phyloP scores from a whole-genome alignment of 2,329 filamentous ascomycete genomes.

The Hortaea werneckii region DNA sequence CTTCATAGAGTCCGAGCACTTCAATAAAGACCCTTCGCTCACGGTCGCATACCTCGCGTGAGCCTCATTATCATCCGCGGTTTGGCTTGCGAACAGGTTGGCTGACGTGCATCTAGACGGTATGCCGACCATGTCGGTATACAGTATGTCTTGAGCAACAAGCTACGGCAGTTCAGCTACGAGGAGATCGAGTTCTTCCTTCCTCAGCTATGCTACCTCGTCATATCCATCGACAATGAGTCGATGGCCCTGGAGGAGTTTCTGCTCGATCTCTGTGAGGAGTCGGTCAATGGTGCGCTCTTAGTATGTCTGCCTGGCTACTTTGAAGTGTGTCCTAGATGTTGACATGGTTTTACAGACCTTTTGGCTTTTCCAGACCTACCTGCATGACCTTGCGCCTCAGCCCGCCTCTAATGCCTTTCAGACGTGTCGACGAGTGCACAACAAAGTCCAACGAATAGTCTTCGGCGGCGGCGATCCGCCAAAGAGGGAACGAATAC shows the following conservation, averaged over 20 bases:
- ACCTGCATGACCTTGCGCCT: conserved; percentile 67
- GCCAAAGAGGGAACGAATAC: conserved; percentile 62
- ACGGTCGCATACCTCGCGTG: conserved; percentile 82
- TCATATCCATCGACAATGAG: conserved; percentile 82
- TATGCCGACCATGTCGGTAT: conserved; percentile 86
- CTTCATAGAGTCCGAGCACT: conserved; percentile 89
- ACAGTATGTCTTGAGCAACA: conserved; percentile 79
- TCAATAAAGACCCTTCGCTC: conserved; percentile 82
- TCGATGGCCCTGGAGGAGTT: conserved; percentile 87
- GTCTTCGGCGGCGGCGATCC: conserved; percentile 69
- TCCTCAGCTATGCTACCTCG: conserved; percentile 72
- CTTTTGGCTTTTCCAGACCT: conserved; percentile 84
- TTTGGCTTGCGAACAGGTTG: background rate
- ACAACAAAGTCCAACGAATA: conserved; percentile 81
- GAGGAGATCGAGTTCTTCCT: conserved; percentile 91
- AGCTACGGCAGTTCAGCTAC: conserved; percentile 80
- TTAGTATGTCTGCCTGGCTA: conserved; percentile 46
- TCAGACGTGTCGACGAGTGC: conserved; percentile 71
- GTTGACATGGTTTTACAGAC: conserved; percentile 45
- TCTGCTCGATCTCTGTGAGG: conserved; percentile 73
- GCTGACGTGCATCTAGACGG: conserved; percentile 45
- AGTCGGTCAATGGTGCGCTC: conserved; percentile 74
- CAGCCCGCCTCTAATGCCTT: conserved; percentile 69
- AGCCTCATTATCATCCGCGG: conserved; percentile 28
- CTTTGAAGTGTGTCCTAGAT: background rate